Base-by-base conservation (phyloP, 1,284 basidiomycete species). In the Boletellus deceptivus region DNA sequence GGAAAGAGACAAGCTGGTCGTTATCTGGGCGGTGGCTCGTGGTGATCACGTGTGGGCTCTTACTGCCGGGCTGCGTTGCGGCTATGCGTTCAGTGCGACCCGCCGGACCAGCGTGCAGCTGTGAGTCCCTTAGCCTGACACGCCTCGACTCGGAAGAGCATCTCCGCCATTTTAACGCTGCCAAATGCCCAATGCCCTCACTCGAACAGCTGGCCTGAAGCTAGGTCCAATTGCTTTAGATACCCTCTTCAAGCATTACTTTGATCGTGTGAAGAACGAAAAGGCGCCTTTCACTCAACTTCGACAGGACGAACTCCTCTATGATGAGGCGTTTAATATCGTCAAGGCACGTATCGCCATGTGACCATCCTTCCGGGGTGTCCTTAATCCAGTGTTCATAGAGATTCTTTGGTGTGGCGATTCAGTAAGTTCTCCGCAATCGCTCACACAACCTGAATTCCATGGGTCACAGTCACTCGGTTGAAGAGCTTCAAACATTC, bases 401-500 rank as follows among this genome's bases (percentile, higher is more conserved):
- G 83, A 74, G 75, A 17, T 88, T 89, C 64, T 69, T 89, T 24
- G 74, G 81, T 48, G 77, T 77, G 34, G 71, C 84, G 14, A 72
- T 71, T 46, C 71, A 73, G 79, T 83, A 55, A 68, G 78, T 62
- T 6, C 29, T 44, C 4, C 9, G 10, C 48, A 10, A 20, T 20
- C 14, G 31, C 24, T 46, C 16, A 10, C 29, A 27, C 24, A 35
- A 36, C 37, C 18, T 20, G 20, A 27, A 27, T 42, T 39, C 55
- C 36, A 47, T 22, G n/a, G 31, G 8, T 45, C 29, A 47, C 54
- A 83, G 80, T 39, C 88, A 92, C 66, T 85, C 90, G 0, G 85
- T 94, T 4, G 91, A 94, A 65, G 90, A 93, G 47, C 73, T 93
- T 0, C 93, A 96, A 68, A 76, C 80, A 33, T 93, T 96, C 61